phyloP scores from a whole-genome alignment of 2,329 filamentous ascomycete genomes.

The Escovopsis sp. region DNA sequence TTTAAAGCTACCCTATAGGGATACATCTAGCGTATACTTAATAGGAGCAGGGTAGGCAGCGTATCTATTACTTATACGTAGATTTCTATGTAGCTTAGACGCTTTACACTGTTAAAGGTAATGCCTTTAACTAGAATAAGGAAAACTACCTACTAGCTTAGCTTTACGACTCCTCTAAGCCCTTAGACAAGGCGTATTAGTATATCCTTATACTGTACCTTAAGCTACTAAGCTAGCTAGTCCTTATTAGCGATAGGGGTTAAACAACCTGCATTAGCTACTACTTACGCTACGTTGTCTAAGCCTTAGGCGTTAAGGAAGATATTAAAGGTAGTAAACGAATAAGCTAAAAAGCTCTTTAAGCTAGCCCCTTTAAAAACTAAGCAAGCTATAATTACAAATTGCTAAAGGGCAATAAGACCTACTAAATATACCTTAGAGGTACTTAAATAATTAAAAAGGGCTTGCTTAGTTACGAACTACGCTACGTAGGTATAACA shows the following conservation, averaged over 20 bases:
- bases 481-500: too few relatives aligned
- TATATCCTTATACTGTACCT: neutral
- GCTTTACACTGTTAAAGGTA: neutral
- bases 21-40: neutral
- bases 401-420: too few relatives aligned
- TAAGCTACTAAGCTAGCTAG: neutral
- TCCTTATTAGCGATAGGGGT: constrained; percentile 1
- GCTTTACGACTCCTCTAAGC: constrained; percentile 2
- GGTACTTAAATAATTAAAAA: neutral
- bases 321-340: too few relatives aligned
- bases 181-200: neutral
- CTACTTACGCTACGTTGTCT: neutral
- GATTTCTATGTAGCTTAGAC: neutral
- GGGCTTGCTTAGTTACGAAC: neutral
- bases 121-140: neutral
- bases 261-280: neutral
- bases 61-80: too few relatives aligned
- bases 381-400: too few relatives aligned
- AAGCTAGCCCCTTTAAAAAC: too few relatives aligned
- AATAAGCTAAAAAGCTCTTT: too few relatives aligned
- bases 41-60: neutral
- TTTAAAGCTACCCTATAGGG: neutral
- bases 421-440: neutral
- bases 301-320: neutral
- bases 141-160: neutral